These are phyloP conservation scores for Sphaerosporella brunnea DNA, from an alignment of 495 filamentous ascomycete species.

Conservation along the genomic window DNA sequence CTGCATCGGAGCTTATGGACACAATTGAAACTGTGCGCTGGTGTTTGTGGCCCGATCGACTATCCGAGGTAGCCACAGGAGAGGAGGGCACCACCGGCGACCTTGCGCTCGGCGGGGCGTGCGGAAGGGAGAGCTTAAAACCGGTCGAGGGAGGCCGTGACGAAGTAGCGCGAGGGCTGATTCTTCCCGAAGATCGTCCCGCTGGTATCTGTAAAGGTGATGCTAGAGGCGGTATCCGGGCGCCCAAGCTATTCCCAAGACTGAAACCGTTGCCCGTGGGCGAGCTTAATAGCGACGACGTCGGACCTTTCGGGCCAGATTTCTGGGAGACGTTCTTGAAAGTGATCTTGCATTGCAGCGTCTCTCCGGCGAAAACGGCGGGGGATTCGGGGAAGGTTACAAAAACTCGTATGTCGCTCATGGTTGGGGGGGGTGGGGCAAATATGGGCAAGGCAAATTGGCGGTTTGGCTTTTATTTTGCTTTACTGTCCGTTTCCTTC, in stretches of 20 bases:
- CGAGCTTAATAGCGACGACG: not conserved
- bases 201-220: slow-evolving; percentile 1
- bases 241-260: slow-evolving; percentile 3
- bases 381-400: slow-evolving; percentile 67
- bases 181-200: not conserved
- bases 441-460: not conserved
- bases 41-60: slow-evolving; percentile 34
- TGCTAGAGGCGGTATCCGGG: not conserved
- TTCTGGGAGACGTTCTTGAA: slow-evolving; percentile 64
- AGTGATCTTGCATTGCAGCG: slow-evolving; percentile 83
- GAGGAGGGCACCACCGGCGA: slow-evolving; percentile 10
- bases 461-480: not conserved
- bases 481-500: not conserved
- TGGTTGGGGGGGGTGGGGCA: slow-evolving; percentile 12
- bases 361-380: slow-evolving; percentile 86
- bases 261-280: slow-evolving; percentile 13
- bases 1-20: slow-evolving; percentile 54
- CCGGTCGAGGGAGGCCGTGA: slow-evolving; percentile 27
- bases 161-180: slow-evolving; percentile 12
- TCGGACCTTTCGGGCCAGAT: slow-evolving; percentile 13
- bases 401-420: slow-evolving; percentile 66
- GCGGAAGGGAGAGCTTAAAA: slow-evolving; percentile 31
- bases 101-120: slow-evolving; percentile 13
- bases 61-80: not conserved
- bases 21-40: slow-evolving; percentile 86